Evolutionary conservation across 2,329 filamentous ascomycete genomes (phyloP).

Genomic region (Colletotrichum acutatum): DNA sequence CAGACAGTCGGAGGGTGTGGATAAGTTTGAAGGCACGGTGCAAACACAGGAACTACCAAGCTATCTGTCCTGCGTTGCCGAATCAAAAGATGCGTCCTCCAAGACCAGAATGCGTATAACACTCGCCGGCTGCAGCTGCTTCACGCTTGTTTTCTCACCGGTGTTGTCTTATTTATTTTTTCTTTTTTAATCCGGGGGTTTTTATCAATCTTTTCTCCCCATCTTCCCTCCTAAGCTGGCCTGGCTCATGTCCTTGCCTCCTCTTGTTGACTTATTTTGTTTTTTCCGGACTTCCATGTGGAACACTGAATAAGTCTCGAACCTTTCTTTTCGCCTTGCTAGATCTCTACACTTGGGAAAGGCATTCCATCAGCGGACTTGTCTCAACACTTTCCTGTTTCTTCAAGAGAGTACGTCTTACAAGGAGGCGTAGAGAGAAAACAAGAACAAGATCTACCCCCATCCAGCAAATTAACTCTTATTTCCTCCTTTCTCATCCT

Average conservation of each 20-base stretch:
- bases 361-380: background rate
- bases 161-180: background rate
- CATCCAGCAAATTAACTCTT: background rate
- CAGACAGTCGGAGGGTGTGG: background rate
- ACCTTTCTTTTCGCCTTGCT: background rate
- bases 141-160: background rate
- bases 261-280: background rate
- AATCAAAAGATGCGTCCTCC: constrained; percentile 7
- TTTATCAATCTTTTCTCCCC: background rate
- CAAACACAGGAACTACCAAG: background rate
- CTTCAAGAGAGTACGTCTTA: constrained; percentile 34
- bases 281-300: constrained; percentile 1
- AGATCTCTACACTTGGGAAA: background rate
- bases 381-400: constrained; percentile 1
- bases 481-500: background rate
- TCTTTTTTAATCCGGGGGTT: background rate
- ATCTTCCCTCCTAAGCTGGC: background rate
- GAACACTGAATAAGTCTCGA: constrained; percentile 11
- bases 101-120: constrained; percentile 21
- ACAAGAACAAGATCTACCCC: background rate
- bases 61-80: background rate
- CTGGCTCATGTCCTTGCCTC: background rate
- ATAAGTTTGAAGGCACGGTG: background rate
- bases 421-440: constrained; percentile 22
- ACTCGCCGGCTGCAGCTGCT: constrained; percentile 30